Evolutionary conservation across 2,329 filamentous ascomycete genomes (phyloP).

Genomic region (Lachnellula willkommii): DNA sequence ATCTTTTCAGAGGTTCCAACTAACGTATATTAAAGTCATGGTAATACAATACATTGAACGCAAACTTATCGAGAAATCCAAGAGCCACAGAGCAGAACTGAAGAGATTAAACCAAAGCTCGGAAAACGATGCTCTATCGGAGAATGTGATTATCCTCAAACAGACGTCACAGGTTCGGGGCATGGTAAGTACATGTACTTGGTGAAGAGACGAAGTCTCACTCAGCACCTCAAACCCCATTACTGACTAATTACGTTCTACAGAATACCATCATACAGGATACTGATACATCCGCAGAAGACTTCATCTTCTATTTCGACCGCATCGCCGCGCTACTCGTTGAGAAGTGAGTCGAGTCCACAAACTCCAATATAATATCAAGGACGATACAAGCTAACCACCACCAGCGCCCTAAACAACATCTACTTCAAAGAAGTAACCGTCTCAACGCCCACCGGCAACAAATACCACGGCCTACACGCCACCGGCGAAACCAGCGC

Average conservation of each 20-base stretch:
- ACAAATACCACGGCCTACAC: slow-evolving; percentile 65
- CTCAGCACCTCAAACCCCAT: too few relatives aligned
- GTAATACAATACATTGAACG: slow-evolving; percentile 89
- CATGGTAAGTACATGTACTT: slow-evolving; percentile 44
- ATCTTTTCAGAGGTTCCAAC: slow-evolving; percentile 1
- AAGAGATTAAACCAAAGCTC: slow-evolving; percentile 68
- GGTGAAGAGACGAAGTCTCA: too few relatives aligned
- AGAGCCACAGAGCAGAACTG: slow-evolving; percentile 73
- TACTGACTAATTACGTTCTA: not conserved
- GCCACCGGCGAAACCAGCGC: slow-evolving; percentile 73
- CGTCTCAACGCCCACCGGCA: slow-evolving; percentile 66
- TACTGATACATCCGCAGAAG: slow-evolving; percentile 71
- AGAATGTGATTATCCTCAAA: slow-evolving; percentile 67
- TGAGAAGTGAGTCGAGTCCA: slow-evolving; percentile 53
- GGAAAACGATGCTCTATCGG: slow-evolving; percentile 65
- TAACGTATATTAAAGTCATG: slow-evolving; percentile 55
- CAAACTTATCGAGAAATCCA: slow-evolving; percentile 80
- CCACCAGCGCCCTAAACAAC: slow-evolving; percentile 65
- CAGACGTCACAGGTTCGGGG: slow-evolving; percentile 75
- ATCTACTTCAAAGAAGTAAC: slow-evolving; percentile 59
- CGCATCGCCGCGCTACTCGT: slow-evolving; percentile 78
- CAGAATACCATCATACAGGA: slow-evolving; percentile 78
- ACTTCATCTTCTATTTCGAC: slow-evolving; percentile 98
- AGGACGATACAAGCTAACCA: slow-evolving; percentile 18
- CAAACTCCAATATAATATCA: not conserved